phyloP scores from a whole-genome alignment of 2,329 filamentous ascomycete genomes.

The Fusarium palustre region DNA sequence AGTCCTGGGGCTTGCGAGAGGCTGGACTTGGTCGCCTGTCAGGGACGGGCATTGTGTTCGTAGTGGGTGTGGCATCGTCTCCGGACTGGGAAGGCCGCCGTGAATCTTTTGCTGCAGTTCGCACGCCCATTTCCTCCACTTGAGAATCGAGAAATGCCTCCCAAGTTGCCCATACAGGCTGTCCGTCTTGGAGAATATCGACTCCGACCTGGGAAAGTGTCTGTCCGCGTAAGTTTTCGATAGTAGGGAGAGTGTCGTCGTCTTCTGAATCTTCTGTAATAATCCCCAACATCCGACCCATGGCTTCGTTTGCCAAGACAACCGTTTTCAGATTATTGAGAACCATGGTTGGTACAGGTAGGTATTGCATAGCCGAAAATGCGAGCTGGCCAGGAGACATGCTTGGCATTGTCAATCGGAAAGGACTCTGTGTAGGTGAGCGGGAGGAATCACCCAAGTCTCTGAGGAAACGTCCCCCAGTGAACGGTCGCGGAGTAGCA shows the following conservation, averaged over 20 bases:
- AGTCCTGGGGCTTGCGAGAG: slow-evolving; percentile 63
- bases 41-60: slow-evolving; percentile 44
- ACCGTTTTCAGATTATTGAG: slow-evolving; percentile 76
- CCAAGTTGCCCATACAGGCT: slow-evolving; percentile 69
- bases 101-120: slow-evolving; percentile 42
- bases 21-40: slow-evolving; percentile 48
- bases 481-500: slow-evolving; percentile 43
- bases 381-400: slow-evolving; percentile 67
- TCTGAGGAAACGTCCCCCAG: slow-evolving; percentile 52
- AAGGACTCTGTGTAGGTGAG: slow-evolving; percentile 54
- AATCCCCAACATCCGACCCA: slow-evolving; percentile 75
- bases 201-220: slow-evolving; percentile 77
- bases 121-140: slow-evolving; percentile 56
- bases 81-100: slow-evolving; percentile 35
- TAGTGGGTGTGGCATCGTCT: slow-evolving; percentile 56
- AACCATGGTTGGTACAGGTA: slow-evolving; percentile 78
- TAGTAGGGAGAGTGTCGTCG: slow-evolving; percentile 58
- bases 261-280: slow-evolving; percentile 56
- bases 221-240: slow-evolving; percentile 73
- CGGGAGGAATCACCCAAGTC: slow-evolving; percentile 48
- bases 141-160: slow-evolving; percentile 69
- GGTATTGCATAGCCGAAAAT: slow-evolving; percentile 77
- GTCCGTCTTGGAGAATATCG: slow-evolving; percentile 77
- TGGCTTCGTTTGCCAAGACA: slow-evolving; percentile 79
- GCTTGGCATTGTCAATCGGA: slow-evolving; percentile 58